Evolutionary conservation across 2,329 filamentous ascomycete genomes (phyloP).

Genomic region (Pseudogymnoascus sp.): DNA sequence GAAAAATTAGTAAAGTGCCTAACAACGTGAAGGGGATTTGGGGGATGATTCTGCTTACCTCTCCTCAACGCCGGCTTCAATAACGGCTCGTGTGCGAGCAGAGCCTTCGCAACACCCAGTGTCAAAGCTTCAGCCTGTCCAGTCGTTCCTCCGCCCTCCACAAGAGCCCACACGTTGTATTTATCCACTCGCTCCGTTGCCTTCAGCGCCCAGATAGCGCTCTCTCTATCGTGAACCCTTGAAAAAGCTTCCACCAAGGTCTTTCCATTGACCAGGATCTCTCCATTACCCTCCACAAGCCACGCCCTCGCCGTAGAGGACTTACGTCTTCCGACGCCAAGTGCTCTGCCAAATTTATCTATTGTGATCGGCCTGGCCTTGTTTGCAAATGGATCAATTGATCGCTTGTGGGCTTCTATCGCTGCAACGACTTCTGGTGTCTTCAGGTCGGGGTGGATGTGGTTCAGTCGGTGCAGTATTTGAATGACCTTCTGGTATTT

Average conservation of each 20-base stretch:
- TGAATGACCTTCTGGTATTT: constrained; percentile 73
- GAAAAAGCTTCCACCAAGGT: constrained; percentile 75
- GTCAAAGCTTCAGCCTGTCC: constrained; percentile 94
- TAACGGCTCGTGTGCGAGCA: constrained; percentile 85
- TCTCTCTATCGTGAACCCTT: constrained; percentile 87
- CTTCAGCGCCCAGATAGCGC: constrained; percentile 84
- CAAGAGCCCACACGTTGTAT: constrained; percentile 90
- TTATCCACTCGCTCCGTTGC: constrained; percentile 79
- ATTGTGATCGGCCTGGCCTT: constrained; percentile 55
- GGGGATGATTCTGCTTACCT: constrained; percentile 55
- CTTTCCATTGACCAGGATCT: constrained; percentile 86
- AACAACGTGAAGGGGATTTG: constrained; percentile 2
- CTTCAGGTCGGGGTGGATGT: constrained; percentile 72
- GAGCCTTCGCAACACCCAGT: constrained; percentile 77
- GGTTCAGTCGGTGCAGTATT: constrained; percentile 72
- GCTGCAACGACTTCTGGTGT: constrained; percentile 61
- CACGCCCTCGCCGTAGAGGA: constrained; percentile 76
- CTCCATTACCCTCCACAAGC: constrained; percentile 86
- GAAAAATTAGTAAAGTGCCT: constrained; percentile 31
- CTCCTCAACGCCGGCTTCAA: constrained; percentile 80
- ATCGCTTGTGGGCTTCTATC: constrained; percentile 64
- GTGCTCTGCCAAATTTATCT: constrained; percentile 69
- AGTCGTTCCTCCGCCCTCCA: constrained; percentile 80
- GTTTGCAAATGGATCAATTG: constrained; percentile 64
- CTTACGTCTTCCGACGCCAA: constrained; percentile 81